Evolutionary conservation across 148 eudicot genomes (phyloP), one percentile per base, ranked within the genome.

Genomic region (Cornus suecica): DNA sequence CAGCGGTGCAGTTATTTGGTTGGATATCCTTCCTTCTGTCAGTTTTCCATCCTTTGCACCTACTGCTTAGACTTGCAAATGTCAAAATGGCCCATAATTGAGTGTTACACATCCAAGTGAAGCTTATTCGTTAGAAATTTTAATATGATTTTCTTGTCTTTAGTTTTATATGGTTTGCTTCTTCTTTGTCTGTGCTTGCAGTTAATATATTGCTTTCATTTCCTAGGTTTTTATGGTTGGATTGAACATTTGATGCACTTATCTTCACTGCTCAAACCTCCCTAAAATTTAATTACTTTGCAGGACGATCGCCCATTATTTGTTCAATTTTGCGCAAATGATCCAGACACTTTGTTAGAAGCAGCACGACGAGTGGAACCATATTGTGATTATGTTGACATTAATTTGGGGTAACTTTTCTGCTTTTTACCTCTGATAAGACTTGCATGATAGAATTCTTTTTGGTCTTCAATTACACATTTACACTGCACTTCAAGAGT

Each of bases 271-370:
- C 58, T 52, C 58, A 14, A 14, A 18, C 42, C 42, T 0, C 37
- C 14, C 61, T 61, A 27, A n/a, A 29, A 34, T 68, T 30, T 77
- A 26, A 58, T 0, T 26, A 71, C 30, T 32, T 73, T 84, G 80
- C 88, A 95, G 99, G 99, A 93, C 78, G 99, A 95, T 71, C 87
- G 99, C 16, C 99, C 99, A 13, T 82, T 95, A 52, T 92, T 95
- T 85, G 98, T 95, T 72, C 99, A 95, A 72, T 95, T 93, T 66
- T 95, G 99, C 83, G 99, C 99, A 4, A 92, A 95, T 82, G 93
- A 92, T 85, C 99, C 99, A 14, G 90, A 85, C 66, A 80, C 87
- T 74, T 85, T 95, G 69, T 81, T 95, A 79, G 94, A 91, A 73
- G 97, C 99, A 16, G 99, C 99, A 52, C 85, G 79, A 64, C 80